Conservation (phyloP, 1,284 basidiomycete species). For the Ceratobasidium sp. region DNA sequence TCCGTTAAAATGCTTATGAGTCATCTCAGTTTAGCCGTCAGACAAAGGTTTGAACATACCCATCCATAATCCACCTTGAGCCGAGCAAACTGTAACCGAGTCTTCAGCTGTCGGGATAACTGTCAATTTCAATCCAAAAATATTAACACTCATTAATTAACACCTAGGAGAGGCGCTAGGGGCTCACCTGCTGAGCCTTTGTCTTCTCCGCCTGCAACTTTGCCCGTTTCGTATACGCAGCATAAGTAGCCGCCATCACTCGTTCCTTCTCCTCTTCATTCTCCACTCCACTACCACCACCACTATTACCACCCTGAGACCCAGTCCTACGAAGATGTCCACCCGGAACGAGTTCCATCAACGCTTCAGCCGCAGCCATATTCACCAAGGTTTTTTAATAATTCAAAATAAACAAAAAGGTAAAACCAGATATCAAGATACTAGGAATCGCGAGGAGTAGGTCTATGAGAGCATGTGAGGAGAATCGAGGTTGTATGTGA, state of each 20-base stretch:
- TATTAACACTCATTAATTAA: constrained; percentile 2
- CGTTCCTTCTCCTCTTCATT: constrained; percentile 36
- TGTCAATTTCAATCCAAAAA: constrained; percentile 53
- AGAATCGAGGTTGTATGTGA: neutral
- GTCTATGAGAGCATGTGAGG: neutral
- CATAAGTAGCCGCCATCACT: constrained; percentile 44
- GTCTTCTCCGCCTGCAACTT: constrained; percentile 63
- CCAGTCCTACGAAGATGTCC: neutral
- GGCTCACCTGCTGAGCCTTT: constrained; percentile 73
- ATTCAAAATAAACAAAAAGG: neutral
- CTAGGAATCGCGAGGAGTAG: neutral
- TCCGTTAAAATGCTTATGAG: constrained; percentile 48
- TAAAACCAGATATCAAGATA: neutral
- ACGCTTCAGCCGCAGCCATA: constrained; percentile 40
- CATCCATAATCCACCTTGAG: constrained; percentile 85
- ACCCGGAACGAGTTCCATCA: constrained; percentile 42
- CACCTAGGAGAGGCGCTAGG: constrained; percentile 15
- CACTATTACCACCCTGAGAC: neutral
- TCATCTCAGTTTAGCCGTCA: constrained; percentile 3
- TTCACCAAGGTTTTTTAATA: neutral
- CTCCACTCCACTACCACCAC: neutral
- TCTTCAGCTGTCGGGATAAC: constrained; percentile 78
- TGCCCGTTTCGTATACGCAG: constrained; percentile 40
- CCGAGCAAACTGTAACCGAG: constrained; percentile 80
- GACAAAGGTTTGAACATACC: constrained; percentile 63